Base-by-base conservation (phyloP, 2,329 filamentous ascomycete genomes). In the Metarhizium album region DNA sequence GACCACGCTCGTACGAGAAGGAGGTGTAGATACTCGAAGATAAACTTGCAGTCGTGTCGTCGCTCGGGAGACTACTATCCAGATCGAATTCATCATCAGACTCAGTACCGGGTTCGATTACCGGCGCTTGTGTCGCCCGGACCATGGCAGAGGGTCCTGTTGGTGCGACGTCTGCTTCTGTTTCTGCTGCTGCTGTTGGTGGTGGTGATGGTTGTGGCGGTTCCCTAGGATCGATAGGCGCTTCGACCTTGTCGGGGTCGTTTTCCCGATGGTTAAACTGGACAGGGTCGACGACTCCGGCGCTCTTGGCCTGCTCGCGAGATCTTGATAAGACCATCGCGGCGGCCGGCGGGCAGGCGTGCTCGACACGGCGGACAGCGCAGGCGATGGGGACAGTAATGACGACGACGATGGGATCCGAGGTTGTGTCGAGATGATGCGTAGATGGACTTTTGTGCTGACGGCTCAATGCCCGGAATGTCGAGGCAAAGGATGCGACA, bases 1-100 rank as follows among this genome's bases (percentile, higher is more conserved):
- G 48, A 8, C 55, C 53, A 24, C 52, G 50, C 49, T 57, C 53
- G 31, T 46, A 54, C 1, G 53, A 46, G 27, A 24, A 49, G 6
- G 52, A 48, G 18, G 52, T 49, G 37, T 52, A 54, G n/a, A 57
- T 48, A 40, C 55, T 57, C 14, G 52, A 53, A 7, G 40, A 22
- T 24, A 53, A 20, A 18, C 52, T 53, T 14, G 45, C 42, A 16
- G 52, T 49, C 24, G 42, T 46, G 37, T 51, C 48, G 16, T 51
- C 48, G n/a, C 40, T 46, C n/a, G 33, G n/a, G 8, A 53, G 2
- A 2, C 46, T 45, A 35, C 46, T 46, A 11, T 27, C 46, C 29
- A 53, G 48, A 27, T 43, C 52, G 22, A 38, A 51, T 23, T 53
- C 46, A 22, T 53, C 52, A 24, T 53, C 52, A 9, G 46, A 29